phyloP scores from a whole-genome alignment of 805 yeast genomes.

The Spathaspora arborariae region DNA sequence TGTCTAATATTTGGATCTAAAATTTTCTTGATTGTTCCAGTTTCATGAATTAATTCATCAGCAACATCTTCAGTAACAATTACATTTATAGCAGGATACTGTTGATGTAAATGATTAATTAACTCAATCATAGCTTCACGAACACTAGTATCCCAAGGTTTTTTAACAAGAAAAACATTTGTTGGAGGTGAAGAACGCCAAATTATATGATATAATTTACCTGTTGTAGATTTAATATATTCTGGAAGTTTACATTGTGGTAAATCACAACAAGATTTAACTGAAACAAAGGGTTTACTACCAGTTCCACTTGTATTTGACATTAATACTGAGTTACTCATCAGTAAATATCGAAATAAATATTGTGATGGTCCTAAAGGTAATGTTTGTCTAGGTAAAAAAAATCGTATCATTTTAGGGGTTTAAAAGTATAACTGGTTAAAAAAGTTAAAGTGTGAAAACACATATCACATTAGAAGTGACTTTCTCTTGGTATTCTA shows the following conservation, averaged over 20 bases:
- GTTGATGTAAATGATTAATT: slow-evolving; percentile 53
- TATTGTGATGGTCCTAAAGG: neutral
- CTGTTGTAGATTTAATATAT: slow-evolving; percentile 50
- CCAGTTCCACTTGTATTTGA: neutral
- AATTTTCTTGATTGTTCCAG: slow-evolving; percentile 20
- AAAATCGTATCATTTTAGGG: neutral
- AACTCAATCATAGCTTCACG: slow-evolving; percentile 63
- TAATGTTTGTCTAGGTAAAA: neutral
- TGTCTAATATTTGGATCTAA: slow-evolving; percentile 9
- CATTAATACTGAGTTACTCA: neutral
- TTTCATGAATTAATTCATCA: slow-evolving; percentile 51
- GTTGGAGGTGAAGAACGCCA: slow-evolving; percentile 69
- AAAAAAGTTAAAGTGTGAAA: neutral
- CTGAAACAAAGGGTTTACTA: slow-evolving; percentile 4
- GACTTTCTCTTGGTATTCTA: too few relatives aligned
- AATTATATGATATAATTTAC: slow-evolving; percentile 57
- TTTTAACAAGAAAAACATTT: slow-evolving; percentile 78
- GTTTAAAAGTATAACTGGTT: neutral
- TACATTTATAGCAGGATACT: slow-evolving; percentile 71
- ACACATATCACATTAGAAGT: too few relatives aligned
- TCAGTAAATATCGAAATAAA: neutral
- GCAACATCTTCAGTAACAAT: slow-evolving; percentile 74
- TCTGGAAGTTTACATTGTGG: slow-evolving; percentile 38
- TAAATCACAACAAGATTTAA: slow-evolving; percentile 14
- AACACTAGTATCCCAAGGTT: slow-evolving; percentile 72